Base-by-base conservation (phyloP, 495 filamentous ascomycete genomes). In the Mytilinidion resinicola region DNA sequence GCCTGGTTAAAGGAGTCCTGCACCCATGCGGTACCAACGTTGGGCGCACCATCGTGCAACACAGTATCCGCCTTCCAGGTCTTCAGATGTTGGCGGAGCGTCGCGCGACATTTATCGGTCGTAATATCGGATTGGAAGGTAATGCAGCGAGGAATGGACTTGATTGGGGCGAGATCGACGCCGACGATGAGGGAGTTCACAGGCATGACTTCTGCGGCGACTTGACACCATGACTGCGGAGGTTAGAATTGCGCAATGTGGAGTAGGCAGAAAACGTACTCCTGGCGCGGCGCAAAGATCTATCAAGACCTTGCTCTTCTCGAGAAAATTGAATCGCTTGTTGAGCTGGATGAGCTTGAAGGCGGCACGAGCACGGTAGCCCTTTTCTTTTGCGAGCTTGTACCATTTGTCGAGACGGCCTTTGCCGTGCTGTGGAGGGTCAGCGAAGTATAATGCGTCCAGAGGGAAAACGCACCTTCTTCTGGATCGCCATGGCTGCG, bases 331-430 rank as follows among this genome's bases (percentile, higher is more conserved):
- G 85, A 95, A 97, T 68, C 96, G 97, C 75, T 96, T 95, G 77
- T 99, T 99, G 65, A 99, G 78, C 71, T 99, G 93, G 55, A 99
- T 91, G 62, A 99, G 73, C 77, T 99, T 99, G 83, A 99, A 99
- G 8, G 93, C 93, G 64, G 93, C 91, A 76, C 93, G 81, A 41
- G 93, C 95, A 64, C 93, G 78, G 75, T 99, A 99, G 52, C 95
- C 93, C 75, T 97, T 97, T 72, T 99, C 93, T 72, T 97, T 97
- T 58, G 93, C 95, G 61, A 99, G 82, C 66, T 87, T 87, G 75
- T 69, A 69, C 90, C 91, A 97, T 77, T 97, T 96, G 78, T 98
- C 93, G 59, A 98, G 83, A 81, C 93, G 92, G 72, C 93, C 93
- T 81, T 99, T 99, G 77, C 91, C 93, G 74, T 96, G 87, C 82